Conservation (phyloP, 768 basidiomycete genomes). For the Termitomyces sp. region DNA sequence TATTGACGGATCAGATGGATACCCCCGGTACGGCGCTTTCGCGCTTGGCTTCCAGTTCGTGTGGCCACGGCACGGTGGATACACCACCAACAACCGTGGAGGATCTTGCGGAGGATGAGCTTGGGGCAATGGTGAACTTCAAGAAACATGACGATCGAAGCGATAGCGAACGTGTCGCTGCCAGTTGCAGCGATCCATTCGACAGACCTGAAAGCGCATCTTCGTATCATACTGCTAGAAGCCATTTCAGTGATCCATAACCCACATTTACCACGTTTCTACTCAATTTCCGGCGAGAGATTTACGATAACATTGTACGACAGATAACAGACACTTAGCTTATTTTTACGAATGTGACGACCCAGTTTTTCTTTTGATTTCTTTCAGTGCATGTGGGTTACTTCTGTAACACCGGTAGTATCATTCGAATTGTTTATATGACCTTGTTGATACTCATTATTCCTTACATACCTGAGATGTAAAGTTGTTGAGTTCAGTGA, state of each 20-base stretch:
- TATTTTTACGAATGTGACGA: background rate
- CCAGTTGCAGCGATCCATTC: slow-evolving; percentile 5
- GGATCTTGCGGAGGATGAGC: slow-evolving; percentile 11
- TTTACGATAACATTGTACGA: background rate
- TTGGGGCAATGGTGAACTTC: background rate
- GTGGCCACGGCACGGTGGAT: slow-evolving; percentile 13
- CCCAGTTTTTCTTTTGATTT: background rate
- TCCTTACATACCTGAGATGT: background rate
- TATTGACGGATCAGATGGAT: slow-evolving; percentile 4
- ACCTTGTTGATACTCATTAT: background rate
- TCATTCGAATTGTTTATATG: background rate
- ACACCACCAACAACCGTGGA: slow-evolving; percentile 21
- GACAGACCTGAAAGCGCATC: slow-evolving; percentile 31
- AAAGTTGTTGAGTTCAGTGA: background rate
- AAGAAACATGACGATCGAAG: background rate
- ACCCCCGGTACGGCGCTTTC: slow-evolving; percentile 3
- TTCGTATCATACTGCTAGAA: slow-evolving; percentile 36
- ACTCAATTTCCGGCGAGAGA: background rate
- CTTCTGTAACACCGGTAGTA: background rate
- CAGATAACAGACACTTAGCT: background rate
- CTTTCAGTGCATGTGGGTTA: background rate
- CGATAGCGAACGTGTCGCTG: background rate
- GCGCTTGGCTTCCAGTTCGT: slow-evolving; percentile 11
- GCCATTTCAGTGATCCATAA: slow-evolving; percentile 24
- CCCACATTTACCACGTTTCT: background rate